Evolutionary conservation across 2,329 filamentous ascomycete genomes (phyloP).

Genomic region (Penicillium occitanis): DNA sequence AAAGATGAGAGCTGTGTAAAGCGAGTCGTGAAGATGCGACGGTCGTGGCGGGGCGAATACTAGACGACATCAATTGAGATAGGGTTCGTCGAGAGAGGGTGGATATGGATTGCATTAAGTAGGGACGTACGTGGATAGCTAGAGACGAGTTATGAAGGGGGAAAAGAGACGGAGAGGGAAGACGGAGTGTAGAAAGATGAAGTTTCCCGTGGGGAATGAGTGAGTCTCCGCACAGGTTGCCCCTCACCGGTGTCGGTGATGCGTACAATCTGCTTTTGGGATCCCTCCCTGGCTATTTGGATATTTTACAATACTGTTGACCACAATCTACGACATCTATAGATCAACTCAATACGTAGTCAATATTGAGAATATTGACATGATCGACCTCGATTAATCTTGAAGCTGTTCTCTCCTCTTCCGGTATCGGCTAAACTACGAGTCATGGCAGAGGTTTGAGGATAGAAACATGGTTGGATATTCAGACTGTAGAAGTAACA

Average conservation of each 20-base stretch:
- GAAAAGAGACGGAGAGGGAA: background rate
- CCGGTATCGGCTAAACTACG: slow-evolving; percentile 5
- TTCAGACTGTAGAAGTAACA: background rate
- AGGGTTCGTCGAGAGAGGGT: background rate
- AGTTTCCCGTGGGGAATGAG: slow-evolving; percentile 19
- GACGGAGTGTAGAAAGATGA: background rate
- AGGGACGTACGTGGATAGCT: background rate
- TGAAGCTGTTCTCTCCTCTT: background rate
- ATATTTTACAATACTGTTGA: background rate
- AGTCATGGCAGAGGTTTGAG: background rate
- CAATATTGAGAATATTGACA: background rate
- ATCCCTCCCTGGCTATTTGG: background rate
- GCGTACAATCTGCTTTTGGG: background rate
- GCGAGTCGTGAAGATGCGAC: slow-evolving; percentile 2
- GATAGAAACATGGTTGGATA: background rate
- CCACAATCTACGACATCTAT: background rate
- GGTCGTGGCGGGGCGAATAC: background rate
- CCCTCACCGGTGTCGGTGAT: slow-evolving; percentile 16
- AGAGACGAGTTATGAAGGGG: background rate
- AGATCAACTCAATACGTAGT: background rate
- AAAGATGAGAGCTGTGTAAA: slow-evolving; percentile 10
- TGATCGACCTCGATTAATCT: background rate
- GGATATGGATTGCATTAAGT: background rate
- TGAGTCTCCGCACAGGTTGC: background rate
- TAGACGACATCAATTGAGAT: slow-evolving; percentile 15